Conservation (phyloP, 306 rosid genomes). For the Styphnolobium japonicum region DNA sequence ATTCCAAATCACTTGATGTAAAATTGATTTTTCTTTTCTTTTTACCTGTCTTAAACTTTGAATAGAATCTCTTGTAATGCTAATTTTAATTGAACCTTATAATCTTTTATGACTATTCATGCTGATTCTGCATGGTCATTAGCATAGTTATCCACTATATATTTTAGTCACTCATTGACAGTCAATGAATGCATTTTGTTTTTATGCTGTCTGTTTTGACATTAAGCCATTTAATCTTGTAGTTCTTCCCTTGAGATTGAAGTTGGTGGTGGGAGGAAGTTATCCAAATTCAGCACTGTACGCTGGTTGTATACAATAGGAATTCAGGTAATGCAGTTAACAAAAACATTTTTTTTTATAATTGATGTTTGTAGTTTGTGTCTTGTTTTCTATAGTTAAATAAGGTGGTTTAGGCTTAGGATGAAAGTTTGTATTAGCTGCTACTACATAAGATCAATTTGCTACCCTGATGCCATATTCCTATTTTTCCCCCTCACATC, state of each 20-base stretch:
- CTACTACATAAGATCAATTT: conserved; percentile 7
- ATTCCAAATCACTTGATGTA: neutral
- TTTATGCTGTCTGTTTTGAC: conserved; percentile 33
- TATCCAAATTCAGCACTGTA: conserved; percentile 80
- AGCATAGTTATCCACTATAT: neutral
- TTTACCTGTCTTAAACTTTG: neutral
- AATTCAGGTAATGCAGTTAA: conserved; percentile 63
- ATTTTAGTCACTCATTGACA: conserved; percentile 1
- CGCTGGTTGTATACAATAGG: conserved; percentile 88
- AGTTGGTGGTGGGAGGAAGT: conserved; percentile 94
- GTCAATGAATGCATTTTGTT: neutral
- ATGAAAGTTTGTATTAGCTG: neutral
- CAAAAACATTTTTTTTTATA: neutral
- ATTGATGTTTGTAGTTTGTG: neutral
- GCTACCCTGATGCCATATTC: neutral
- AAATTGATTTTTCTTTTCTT: neutral
- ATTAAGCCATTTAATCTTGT: conserved; percentile 31
- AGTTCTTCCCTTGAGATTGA: conserved; percentile 89
- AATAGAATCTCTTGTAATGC: neutral
- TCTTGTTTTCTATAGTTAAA: conserved; percentile 1
- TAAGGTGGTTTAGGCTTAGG: neutral
- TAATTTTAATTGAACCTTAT: neutral
- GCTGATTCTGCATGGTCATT: conserved; percentile 1
- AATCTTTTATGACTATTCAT: neutral
- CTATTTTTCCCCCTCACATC: neutral